Evolutionary conservation across 2,329 filamentous ascomycete genomes (phyloP).

Genomic region (Alternaria viburni): DNA sequence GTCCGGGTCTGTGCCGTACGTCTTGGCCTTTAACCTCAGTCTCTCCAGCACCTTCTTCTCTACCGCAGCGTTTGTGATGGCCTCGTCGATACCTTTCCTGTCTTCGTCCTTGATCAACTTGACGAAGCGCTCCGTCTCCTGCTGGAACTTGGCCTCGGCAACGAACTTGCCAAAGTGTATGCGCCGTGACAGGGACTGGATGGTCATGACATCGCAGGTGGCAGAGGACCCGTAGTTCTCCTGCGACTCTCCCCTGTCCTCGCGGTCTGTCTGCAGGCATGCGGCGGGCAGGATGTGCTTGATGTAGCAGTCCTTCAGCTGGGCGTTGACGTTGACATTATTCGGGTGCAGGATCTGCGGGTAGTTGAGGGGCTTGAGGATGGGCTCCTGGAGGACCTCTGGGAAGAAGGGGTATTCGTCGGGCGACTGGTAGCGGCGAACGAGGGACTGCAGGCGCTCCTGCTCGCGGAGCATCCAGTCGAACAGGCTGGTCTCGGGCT

Average conservation of each 20-base stretch:
- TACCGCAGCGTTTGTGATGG: slow-evolving; percentile 88
- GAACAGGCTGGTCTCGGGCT: slow-evolving; percentile 77
- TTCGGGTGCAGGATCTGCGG: slow-evolving; percentile 87
- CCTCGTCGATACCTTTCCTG: slow-evolving; percentile 79
- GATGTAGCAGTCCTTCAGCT: slow-evolving; percentile 86
- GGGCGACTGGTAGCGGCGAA: slow-evolving; percentile 92
- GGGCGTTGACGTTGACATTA: slow-evolving; percentile 85
- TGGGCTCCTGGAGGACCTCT: slow-evolving; percentile 74
- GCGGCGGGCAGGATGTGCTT: slow-evolving; percentile 81
- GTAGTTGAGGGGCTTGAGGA: slow-evolving; percentile 88
- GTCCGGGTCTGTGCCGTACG: slow-evolving; percentile 90
- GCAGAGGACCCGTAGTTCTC: slow-evolving; percentile 96
- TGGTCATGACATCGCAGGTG: slow-evolving; percentile 85
- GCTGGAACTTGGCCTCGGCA: slow-evolving; percentile 91
- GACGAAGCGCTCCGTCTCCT: slow-evolving; percentile 81
- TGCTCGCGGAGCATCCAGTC: slow-evolving; percentile 94
- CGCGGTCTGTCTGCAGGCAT: slow-evolving; percentile 77
- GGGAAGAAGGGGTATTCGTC: slow-evolving; percentile 99
- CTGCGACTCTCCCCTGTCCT: slow-evolving; percentile 81
- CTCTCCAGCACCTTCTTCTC: slow-evolving; percentile 91
- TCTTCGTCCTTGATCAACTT: slow-evolving; percentile 82
- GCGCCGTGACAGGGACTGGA: slow-evolving; percentile 87
- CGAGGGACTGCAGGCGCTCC: slow-evolving; percentile 87
- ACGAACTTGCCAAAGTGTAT: slow-evolving; percentile 99
- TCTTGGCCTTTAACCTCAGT: slow-evolving; percentile 84